Evolutionary conservation across 305 asterid species (phyloP).

Genomic region (Coffea humblotiana): DNA sequence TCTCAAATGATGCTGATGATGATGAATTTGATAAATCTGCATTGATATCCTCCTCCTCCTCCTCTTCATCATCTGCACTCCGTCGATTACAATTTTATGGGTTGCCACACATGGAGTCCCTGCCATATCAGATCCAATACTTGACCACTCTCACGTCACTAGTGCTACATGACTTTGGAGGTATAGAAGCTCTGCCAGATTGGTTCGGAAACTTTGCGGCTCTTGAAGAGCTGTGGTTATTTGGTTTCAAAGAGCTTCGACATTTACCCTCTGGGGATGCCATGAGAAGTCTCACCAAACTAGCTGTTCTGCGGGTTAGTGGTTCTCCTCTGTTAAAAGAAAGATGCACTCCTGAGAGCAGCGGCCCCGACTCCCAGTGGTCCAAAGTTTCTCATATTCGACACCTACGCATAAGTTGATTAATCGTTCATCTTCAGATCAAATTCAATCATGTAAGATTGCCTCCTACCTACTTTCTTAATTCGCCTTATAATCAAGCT

Average conservation of each 20-base stretch:
- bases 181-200: background rate
- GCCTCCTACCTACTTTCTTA: too few relatives aligned
- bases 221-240: background rate
- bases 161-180: background rate
- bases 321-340: too few relatives aligned
- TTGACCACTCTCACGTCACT: conserved; percentile 9
- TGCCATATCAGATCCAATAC: background rate
- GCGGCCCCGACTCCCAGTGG: too few relatives aligned
- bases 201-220: conserved; percentile 4
- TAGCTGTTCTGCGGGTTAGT: background rate
- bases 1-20: too few relatives aligned
- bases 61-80: conserved; percentile 9
- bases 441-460: too few relatives aligned
- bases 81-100: background rate
- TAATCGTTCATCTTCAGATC: too few relatives aligned
- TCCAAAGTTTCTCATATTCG: too few relatives aligned
- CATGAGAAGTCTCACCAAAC: background rate
- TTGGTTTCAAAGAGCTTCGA: background rate
- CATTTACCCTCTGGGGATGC: too few relatives aligned
- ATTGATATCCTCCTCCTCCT: background rate
- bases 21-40: too few relatives aligned
- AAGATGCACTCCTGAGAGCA: too few relatives aligned
- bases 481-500: too few relatives aligned
- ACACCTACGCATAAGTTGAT: too few relatives aligned
- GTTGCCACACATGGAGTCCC: background rate